Evolutionary conservation across 306 rosid genomes (phyloP), one percentile per base, ranked within the genome.

Genomic region (Cicer chorassanicum): DNA sequence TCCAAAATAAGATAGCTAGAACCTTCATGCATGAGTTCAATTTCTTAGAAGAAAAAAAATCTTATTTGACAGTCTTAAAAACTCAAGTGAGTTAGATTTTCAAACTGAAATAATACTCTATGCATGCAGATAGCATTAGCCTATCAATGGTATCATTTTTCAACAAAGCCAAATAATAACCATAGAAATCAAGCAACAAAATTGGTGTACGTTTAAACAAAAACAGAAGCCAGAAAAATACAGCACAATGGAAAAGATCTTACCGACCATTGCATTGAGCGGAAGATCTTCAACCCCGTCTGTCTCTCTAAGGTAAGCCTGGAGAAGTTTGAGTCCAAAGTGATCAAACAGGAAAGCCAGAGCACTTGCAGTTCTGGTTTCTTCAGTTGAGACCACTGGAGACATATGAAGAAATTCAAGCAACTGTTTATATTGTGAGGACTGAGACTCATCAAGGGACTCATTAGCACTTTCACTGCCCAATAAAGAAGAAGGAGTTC

Each of bases 261-360:
- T 94, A 94, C 97, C 98, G 79, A 94, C 98, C 98, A 81, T 91
- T 91, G 91, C 82, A 94, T 90, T 94, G 84, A 94, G 69, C 39
- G 97, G 96, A 40, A 86, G 79, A 68, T 91, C 97, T 59, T 86
- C 91, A 56, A 82, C 54, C 49, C 68, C 91, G 60, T 86, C 83
- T 19, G 77, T 56, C 87, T 94, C 97, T 70, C 79, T 87, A 68
- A 94, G 87, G 82, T 86, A 94, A 68, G 97, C 94, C 78, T 83
- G 94, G 45, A 94, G 88, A 72, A 91, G 92, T 67, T 86, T 87
- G 76, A 94, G 94, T 72, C 96, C 94, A 76, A 89, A 91, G 18
- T 78, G 91, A 87, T 94, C 97, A 41, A 91, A 91, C 65, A 94
- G 89, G 87, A 86, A 94, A 77, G 91, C 79, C 67, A 94, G 78